phyloP scores from a whole-genome alignment of 139 green algal genomes.

The Microglena sp. region DNA sequence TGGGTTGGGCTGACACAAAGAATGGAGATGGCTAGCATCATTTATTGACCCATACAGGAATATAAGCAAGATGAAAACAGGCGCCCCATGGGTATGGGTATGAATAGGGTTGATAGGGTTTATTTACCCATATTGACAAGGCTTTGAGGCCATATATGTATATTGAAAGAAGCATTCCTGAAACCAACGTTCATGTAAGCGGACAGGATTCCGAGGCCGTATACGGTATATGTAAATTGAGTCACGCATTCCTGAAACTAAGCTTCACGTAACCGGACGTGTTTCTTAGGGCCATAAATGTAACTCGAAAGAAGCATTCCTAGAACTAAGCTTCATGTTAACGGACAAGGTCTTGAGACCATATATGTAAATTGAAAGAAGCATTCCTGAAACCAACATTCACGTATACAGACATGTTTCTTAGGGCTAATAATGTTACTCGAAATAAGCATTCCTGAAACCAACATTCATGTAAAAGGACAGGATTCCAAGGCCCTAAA shows the following conservation, averaged over 20 bases:
- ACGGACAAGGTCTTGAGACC: too few relatives aligned
- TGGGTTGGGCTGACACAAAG: too few relatives aligned
- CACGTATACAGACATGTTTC: background rate
- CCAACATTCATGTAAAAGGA: background rate
- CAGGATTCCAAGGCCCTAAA: background rate
- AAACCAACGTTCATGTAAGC: background rate
- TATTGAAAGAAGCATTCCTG: too few relatives aligned
- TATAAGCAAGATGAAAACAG: too few relatives aligned
- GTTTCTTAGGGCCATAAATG: background rate
- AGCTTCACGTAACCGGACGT: background rate
- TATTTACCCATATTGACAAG: too few relatives aligned
- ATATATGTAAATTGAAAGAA: too few relatives aligned
- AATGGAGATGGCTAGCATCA: too few relatives aligned
- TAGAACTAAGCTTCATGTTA: conserved; percentile 55
- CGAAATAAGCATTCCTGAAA: background rate
- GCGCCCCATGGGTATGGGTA: too few relatives aligned
- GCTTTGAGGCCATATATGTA: too few relatives aligned
- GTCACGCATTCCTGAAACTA: background rate
- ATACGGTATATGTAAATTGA: background rate
- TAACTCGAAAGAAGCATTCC: background rate
- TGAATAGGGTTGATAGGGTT: too few relatives aligned
- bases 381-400: background rate
- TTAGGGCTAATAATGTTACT: background rate
- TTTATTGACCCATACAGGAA: too few relatives aligned
- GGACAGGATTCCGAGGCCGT: background rate